Evolutionary conservation across 2,329 filamentous ascomycete species (phyloP).

Genomic region (Xylariaceae sp.): DNA sequence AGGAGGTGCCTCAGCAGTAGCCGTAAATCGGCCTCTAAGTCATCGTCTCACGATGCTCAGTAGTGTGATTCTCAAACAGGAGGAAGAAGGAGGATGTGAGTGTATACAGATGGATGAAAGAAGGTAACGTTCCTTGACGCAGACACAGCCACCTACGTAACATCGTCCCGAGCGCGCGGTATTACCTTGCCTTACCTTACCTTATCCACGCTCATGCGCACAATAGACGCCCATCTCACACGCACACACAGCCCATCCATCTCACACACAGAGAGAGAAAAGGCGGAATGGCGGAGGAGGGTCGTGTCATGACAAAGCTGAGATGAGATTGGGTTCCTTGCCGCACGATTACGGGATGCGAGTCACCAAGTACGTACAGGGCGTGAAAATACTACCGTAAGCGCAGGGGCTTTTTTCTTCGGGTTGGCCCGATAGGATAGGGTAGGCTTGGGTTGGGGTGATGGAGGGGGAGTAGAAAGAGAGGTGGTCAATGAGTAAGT

Average conservation of each 20-base stretch:
- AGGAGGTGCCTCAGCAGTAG: too few species aligned
- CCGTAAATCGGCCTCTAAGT: too few species aligned
- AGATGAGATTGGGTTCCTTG: neutral
- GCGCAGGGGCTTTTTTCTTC: neutral
- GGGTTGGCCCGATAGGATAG: neutral
- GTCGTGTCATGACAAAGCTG: neutral
- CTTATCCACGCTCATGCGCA: too few species aligned
- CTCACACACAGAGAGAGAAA: neutral
- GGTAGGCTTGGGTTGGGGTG: neutral
- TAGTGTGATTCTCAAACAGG: constrained; percentile 21
- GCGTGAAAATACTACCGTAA: neutral
- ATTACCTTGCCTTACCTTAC: neutral
- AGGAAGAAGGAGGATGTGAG: constrained; percentile 49
- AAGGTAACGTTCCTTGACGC: constrained; percentile 6
- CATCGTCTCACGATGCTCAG: too few species aligned
- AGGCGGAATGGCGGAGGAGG: neutral
- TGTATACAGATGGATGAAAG: constrained; percentile 43
- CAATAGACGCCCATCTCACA: neutral
- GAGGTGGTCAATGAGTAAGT: too few species aligned
- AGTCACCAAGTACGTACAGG: neutral
- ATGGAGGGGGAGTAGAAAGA: too few species aligned
- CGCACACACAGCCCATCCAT: too few species aligned
- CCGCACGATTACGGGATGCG: neutral
- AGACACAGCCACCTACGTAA: neutral
- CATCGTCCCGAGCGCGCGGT: neutral